phyloP scores from a whole-genome alignment of 441 rosid species.

The Erodium texanum region DNA sequence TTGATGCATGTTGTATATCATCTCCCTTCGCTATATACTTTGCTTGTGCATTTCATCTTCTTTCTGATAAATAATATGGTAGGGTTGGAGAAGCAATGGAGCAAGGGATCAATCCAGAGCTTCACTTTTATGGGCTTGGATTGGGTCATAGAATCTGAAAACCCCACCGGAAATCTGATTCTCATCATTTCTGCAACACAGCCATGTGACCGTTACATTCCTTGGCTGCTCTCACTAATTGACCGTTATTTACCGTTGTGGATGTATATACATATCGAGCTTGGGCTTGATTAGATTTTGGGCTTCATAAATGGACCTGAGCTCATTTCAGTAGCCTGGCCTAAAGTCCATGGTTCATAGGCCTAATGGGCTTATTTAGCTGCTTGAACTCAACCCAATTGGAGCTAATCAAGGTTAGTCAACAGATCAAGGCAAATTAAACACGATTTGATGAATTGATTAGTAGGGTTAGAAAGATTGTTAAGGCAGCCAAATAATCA shows the following conservation, averaged over 20 bases:
- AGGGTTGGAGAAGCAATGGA: background rate
- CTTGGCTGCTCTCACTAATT: background rate
- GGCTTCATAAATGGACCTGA: background rate
- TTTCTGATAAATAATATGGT: background rate
- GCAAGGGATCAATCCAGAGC: background rate
- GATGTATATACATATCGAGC: background rate
- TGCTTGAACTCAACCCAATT: no score
- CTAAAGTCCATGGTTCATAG: background rate
- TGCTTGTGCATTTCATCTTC: slow-evolving; percentile 1
- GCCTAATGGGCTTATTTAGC: background rate
- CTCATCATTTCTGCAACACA: background rate
- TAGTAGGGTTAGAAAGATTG: background rate
- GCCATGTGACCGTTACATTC: background rate
- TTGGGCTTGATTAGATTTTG: background rate
- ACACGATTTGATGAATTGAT: background rate
- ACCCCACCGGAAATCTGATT: no score
- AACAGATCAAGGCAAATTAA: no score
- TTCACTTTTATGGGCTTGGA: background rate
- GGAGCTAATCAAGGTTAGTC: no score
- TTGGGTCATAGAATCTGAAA: no score
- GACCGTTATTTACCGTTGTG: background rate
- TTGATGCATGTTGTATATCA: background rate
- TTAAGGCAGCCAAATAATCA: background rate
- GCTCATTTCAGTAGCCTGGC: background rate
- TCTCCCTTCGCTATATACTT: background rate